phyloP scores from a whole-genome alignment of 2,329 filamentous ascomycete genomes.

The Penicillium sp. region DNA sequence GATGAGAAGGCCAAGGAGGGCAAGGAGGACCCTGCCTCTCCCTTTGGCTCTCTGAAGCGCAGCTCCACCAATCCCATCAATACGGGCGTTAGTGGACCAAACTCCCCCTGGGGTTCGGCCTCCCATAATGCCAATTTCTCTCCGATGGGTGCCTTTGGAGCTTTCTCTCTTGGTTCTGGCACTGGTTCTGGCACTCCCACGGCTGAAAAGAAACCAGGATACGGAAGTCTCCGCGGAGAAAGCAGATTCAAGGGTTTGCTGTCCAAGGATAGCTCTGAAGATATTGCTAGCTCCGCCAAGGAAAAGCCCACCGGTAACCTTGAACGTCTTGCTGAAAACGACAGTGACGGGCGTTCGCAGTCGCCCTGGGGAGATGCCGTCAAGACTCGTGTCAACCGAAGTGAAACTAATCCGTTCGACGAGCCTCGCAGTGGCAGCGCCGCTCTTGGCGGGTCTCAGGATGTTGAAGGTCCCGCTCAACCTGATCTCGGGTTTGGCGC shows the following conservation, averaged over 20 bases:
- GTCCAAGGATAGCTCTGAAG: slow-evolving; percentile 71
- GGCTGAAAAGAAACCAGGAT: slow-evolving; percentile 68
- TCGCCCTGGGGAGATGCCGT: slow-evolving; percentile 52
- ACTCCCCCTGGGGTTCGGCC: slow-evolving; percentile 59
- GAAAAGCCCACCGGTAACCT: slow-evolving; percentile 55
- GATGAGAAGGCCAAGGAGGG: slow-evolving; percentile 54
- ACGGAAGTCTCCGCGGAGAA: slow-evolving; percentile 67
- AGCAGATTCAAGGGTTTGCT: slow-evolving; percentile 85
- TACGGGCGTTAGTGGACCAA: slow-evolving; percentile 46
- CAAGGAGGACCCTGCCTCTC: slow-evolving; percentile 40
- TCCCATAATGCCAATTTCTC: slow-evolving; percentile 63
- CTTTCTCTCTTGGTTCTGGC: slow-evolving; percentile 66
- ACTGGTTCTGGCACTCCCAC: slow-evolving; percentile 52
- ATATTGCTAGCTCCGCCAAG: slow-evolving; percentile 51
- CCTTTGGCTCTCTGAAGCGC: slow-evolving; percentile 57
- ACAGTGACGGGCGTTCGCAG: slow-evolving; percentile 45
- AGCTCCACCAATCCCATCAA: slow-evolving; percentile 55
- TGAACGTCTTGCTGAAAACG: slow-evolving; percentile 53
- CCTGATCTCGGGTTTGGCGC: slow-evolving; percentile 56
- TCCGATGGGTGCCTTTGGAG: slow-evolving; percentile 83
- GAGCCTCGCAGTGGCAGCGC: slow-evolving; percentile 59
- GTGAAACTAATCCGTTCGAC: slow-evolving; percentile 51
- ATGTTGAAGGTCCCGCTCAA: slow-evolving; percentile 46
- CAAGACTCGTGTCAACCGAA: slow-evolving; percentile 48
- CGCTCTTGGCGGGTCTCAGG: slow-evolving; percentile 71